Percentiles rank a stretch among this genome's conserved stretches.
phyloP scores from a whole-genome alignment of 2,329 filamentous ascomycete genomes.

The Penicillium paneum region DNA sequence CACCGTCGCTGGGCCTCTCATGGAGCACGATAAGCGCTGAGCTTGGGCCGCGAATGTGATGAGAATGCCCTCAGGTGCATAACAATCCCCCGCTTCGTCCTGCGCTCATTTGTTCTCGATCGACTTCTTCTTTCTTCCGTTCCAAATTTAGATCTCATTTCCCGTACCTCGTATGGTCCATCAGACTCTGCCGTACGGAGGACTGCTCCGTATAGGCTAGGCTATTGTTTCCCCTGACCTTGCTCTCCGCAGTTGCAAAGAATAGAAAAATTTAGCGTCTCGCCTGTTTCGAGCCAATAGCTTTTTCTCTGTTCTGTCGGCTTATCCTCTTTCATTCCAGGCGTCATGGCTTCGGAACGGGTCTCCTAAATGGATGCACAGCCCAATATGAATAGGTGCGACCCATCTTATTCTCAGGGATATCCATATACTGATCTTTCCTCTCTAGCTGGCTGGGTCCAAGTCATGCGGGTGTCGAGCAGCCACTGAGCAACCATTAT shows the following conservation, averaged over 20 bases:
- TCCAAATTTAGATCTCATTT: slow-evolving; percentile 25
- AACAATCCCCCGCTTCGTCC: slow-evolving; percentile 20
- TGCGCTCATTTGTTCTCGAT: slow-evolving; percentile 11
- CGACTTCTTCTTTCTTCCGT: slow-evolving; percentile 14
- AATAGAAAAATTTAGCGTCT: slow-evolving; percentile 26
- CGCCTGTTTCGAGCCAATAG: slow-evolving; percentile 15
- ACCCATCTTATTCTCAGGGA: background rate
- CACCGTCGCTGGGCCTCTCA: slow-evolving; percentile 18
- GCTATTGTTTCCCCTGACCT: slow-evolving; percentile 15
- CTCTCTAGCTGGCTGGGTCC: slow-evolving; percentile 32
- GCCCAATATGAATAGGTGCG: slow-evolving; percentile 41
- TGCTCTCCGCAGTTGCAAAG: slow-evolving; percentile 27
- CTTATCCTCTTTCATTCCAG: slow-evolving; percentile 19
- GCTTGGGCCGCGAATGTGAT: slow-evolving; percentile 32
- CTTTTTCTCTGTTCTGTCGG: slow-evolving; percentile 10
- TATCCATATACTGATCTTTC: slow-evolving; percentile 23
- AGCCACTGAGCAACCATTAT: slow-evolving; percentile 29
- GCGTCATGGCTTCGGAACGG: slow-evolving; percentile 29
- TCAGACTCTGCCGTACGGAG: slow-evolving; percentile 15
- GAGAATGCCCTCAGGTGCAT: slow-evolving; percentile 29
- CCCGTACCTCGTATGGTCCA: background rate
- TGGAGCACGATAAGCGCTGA: slow-evolving; percentile 29
- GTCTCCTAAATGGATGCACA: slow-evolving; percentile 27
- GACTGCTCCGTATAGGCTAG: slow-evolving; percentile 9
- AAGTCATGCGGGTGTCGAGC: slow-evolving; percentile 34